phyloP scores from a whole-genome alignment of 108 stramenopile genomes.

The Conticribra guillardii region DNA sequence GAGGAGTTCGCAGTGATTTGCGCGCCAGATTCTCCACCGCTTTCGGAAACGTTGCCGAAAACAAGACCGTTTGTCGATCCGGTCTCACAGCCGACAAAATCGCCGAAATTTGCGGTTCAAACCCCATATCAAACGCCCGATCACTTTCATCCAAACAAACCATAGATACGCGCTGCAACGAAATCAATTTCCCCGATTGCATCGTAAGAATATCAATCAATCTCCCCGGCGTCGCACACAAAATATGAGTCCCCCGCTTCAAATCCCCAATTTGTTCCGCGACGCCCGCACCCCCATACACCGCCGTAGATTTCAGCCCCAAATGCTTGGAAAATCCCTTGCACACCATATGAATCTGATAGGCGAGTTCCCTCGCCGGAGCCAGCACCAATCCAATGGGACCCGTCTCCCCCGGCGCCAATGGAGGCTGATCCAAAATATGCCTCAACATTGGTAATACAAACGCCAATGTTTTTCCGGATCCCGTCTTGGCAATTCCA shows the following conservation, averaged over 20 bases:
- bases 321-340: slow-evolving; percentile 78
- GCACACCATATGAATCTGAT: slow-evolving; percentile 95
- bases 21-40: slow-evolving; percentile 91
- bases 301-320: slow-evolving; percentile 88
- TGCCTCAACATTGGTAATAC: slow-evolving; percentile 94
- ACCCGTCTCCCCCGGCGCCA: slow-evolving; percentile 90
- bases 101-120: slow-evolving; percentile 96
- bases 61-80: slow-evolving; percentile 94
- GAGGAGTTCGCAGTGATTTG: slow-evolving; percentile 86
- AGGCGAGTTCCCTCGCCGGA: slow-evolving; percentile 96
- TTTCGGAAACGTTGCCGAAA: slow-evolving; percentile 99
- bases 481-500: slow-evolving; percentile 98
- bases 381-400: slow-evolving; percentile 97
- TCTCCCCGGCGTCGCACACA: slow-evolving; percentile 97
- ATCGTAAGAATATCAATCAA: slow-evolving; percentile 99
- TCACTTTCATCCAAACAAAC: slow-evolving; percentile 99
- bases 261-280: slow-evolving; percentile 97
- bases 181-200: slow-evolving; percentile 95
- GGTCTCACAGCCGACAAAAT: slow-evolving; percentile 93
- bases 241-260: slow-evolving; percentile 96
- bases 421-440: slow-evolving; percentile 93
- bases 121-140: slow-evolving; percentile 99
- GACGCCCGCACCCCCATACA: slow-evolving; percentile 98
- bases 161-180: slow-evolving; percentile 90
- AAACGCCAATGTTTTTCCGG: slow-evolving; percentile 97